Evolutionary conservation across 768 basidiomycete species (phyloP), one percentile per base, ranked within the genome.

Genomic region (Roridomyces roridus): DNA sequence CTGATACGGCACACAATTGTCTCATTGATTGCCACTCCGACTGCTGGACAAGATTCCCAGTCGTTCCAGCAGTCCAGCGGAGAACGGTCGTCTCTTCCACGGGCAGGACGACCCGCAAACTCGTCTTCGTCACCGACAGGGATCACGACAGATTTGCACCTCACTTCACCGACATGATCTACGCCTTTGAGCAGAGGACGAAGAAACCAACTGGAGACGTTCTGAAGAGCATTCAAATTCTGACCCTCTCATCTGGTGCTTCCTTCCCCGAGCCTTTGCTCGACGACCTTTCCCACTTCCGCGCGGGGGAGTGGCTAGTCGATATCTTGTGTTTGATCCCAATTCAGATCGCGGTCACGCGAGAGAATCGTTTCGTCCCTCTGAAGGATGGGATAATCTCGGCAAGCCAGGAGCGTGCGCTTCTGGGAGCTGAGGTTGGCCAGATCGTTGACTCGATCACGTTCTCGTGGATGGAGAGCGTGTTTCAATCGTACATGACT

Each of bases 391-490:
- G 72, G 6, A 76, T 86, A 0, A 75, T 71, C 36, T 85, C 84
- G 0, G 60, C 78, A 0, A 76, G 78, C 15, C 67, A 81, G 25
- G 86, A 87, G 60, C 75, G 74, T 48, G 73, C 79, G 0, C 68
- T 88, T 20, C 72, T 87, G 5, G 86, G 86, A 8, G 86, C 86
- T 0, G 82, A 85, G 41, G 80, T 87, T 24, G 77, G 74, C 24
- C 74, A 74, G n/a, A 83, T 87, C 25, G 81, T 85, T 14, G 81
- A 87, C 50, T 74, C 57, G 43, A 65, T 87, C 5, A 79, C 83
- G 1, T 78, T 87, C 49, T 85, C 85, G 1, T 87, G 86, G 86
- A 86, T 86, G 26, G 86, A 87, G 59, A 82, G 81, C 2, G 71
- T 87, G 15, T 84, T 87, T 57, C 80, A 80, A 59, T 86, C 85